Evolutionary conservation across 257 asterid genomes (phyloP).

Genomic region (Phtheirospermum japonicum): DNA sequence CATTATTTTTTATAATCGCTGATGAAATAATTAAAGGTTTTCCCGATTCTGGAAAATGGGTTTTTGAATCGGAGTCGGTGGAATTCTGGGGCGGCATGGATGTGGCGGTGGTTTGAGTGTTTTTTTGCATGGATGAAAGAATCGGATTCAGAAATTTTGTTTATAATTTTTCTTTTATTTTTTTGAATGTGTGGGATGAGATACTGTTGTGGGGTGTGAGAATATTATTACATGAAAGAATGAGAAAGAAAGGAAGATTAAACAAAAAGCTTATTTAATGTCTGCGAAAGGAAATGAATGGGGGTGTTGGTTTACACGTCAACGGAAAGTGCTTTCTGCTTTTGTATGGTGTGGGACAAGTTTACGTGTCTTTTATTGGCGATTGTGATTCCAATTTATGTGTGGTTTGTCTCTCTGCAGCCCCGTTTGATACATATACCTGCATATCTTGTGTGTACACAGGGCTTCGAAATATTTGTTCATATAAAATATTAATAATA

Average conservation of each 20-base stretch:
- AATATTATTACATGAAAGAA: not conserved
- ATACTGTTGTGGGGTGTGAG: not conserved
- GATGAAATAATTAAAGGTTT: not conserved
- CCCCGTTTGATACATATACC: not conserved
- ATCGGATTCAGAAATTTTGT: not conserved
- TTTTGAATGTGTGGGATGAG: not conserved
- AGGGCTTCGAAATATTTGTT: no score
- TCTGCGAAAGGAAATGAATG: constrained; percentile 44
- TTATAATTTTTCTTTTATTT: not conserved
- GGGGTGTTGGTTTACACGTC: constrained; percentile 59
- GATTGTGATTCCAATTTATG: constrained; percentile 31
- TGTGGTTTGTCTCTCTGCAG: constrained; percentile 34
- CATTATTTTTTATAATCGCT: not conserved
- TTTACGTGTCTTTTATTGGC: constrained; percentile 46
- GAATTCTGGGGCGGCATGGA: not conserved
- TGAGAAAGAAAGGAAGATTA: not conserved
- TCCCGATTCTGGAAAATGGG: not conserved
- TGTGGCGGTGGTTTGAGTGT: no score
- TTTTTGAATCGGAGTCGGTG: constrained; percentile 7
- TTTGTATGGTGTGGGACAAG: constrained; percentile 56
- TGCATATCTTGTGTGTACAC: not conserved
- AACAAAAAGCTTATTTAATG: not conserved
- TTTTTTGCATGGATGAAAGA: constrained; percentile 18
- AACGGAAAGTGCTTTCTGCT: constrained; percentile 4
- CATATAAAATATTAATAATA: no score